phyloP scores from a whole-genome alignment of 371 early-diverging fungal genomes.

The Lichtheimia hyalospora region DNA sequence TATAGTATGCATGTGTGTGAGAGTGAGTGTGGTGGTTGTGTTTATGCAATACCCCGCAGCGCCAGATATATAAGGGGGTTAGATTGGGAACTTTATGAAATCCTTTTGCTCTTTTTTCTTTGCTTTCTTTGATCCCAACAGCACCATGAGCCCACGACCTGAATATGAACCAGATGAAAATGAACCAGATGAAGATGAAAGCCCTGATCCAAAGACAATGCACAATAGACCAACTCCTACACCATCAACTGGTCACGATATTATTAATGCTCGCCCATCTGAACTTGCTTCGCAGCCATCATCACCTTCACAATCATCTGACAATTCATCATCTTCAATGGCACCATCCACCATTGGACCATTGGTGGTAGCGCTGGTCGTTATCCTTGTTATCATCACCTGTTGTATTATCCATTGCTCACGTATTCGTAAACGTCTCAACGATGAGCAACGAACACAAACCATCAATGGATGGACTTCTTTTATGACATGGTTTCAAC shows the following conservation, averaged over 20 bases:
- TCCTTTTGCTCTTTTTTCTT: too few species aligned
- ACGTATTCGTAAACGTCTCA: conserved; percentile 8
- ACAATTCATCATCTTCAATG: background rate
- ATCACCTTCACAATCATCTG: background rate
- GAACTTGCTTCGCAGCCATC: background rate
- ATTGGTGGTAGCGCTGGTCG: conserved; percentile 1
- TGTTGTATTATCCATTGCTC: conserved; percentile 10
- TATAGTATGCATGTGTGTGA: too few species aligned
- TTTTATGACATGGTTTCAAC: conserved; percentile 1
- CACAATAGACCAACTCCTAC: background rate
- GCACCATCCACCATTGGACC: conserved; percentile 7
- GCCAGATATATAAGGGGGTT: too few species aligned
- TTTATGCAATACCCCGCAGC: too few species aligned
- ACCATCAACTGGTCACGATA: background rate
- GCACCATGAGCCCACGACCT: conserved; percentile 4
- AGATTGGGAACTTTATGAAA: too few species aligned
- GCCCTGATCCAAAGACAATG: background rate
- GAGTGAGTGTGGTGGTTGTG: too few species aligned
- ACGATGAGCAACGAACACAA: conserved; percentile 4
- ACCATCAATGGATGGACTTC: conserved; percentile 14
- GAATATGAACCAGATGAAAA: conserved; percentile 13
- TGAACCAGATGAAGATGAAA: conserved; percentile 14
- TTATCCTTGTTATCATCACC: conserved; percentile 3
- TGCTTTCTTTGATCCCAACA: too few species aligned
- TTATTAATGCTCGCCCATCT: background rate